Conservation (phyloP, 768 basidiomycete species). For the Macrolepiota dolichaula region DNA sequence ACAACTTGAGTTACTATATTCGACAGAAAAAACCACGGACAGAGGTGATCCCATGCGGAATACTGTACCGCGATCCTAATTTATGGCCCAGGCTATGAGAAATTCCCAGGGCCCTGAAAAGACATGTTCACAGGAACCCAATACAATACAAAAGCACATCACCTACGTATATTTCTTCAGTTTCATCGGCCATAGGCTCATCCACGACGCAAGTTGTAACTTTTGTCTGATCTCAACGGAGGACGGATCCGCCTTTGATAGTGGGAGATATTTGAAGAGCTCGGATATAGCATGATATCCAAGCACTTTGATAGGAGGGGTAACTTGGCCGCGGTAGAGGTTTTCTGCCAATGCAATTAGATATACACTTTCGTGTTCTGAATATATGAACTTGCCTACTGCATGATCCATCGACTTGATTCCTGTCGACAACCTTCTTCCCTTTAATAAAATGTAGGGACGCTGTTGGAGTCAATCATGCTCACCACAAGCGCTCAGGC, state of each 20-base stretch:
- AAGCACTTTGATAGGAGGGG: conserved; percentile 59
- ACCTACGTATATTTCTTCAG: conserved; percentile 51
- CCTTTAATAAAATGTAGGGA: not conserved
- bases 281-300: conserved; percentile 67
- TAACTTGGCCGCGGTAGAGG: conserved; percentile 54
- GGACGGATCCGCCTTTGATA: conserved; percentile 54
- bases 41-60: conserved; percentile 85
- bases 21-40: conserved; percentile 38
- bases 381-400: conserved; percentile 47
- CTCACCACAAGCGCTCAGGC: conserved; percentile 71
- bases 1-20: not conserved
- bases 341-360: conserved; percentile 38
- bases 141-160: too few species aligned
- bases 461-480: conserved; percentile 1
- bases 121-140: not conserved
- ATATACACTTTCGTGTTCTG: not conserved
- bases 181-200: conserved; percentile 72
- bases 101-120: conserved; percentile 57
- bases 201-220: conserved; percentile 75
- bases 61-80: conserved; percentile 68
- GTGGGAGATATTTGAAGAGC: conserved; percentile 70
- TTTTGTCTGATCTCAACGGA: conserved; percentile 61
- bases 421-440: conserved; percentile 71
- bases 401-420: conserved; percentile 79
- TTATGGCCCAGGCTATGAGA: conserved; percentile 76